Conservation (phyloP, 306 rosid genomes). For the Rubus idaeus region DNA sequence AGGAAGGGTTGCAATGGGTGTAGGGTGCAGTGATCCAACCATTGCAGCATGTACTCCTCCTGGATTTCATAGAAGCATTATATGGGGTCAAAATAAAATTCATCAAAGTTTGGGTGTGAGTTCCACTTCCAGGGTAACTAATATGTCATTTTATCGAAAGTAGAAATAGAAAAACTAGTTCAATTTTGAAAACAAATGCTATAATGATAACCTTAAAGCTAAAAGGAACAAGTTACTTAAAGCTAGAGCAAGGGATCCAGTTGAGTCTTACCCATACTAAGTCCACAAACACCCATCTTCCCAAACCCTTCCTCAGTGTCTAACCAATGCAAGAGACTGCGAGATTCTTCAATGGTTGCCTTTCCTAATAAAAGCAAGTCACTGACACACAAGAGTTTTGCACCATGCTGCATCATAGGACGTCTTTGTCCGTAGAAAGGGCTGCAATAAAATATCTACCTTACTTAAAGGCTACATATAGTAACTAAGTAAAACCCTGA, state of each 20-base stretch:
- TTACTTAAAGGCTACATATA: slow-evolving; percentile 11
- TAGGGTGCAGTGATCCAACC: slow-evolving; percentile 97
- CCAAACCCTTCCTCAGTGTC: slow-evolving; percentile 88
- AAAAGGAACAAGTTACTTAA: slow-evolving; percentile 2
- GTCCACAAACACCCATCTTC: slow-evolving; percentile 98
- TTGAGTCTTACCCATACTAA: slow-evolving; percentile 88
- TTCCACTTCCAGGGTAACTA: slow-evolving; percentile 1
- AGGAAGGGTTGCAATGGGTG: slow-evolving; percentile 92
- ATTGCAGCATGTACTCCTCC: slow-evolving; percentile 99
- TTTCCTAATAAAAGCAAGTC: slow-evolving; percentile 95
- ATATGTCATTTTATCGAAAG: background rate
- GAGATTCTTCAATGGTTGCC: slow-evolving; percentile 95
- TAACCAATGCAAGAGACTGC: slow-evolving; percentile 87
- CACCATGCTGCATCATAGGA: slow-evolving; percentile 82
- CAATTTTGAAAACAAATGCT: slow-evolving; percentile 1
- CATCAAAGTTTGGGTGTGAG: slow-evolving; percentile 18
- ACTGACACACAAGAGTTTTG: slow-evolving; percentile 93
- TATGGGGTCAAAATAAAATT: slow-evolving; percentile 21
- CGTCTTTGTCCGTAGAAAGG: slow-evolving; percentile 98
- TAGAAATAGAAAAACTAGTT: background rate
- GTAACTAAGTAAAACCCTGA: background rate
- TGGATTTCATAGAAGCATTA: slow-evolving; percentile 36
- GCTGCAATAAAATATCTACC: slow-evolving; percentile 49
- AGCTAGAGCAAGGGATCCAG: slow-evolving; percentile 20
- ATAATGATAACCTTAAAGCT: background rate